Evolutionary conservation across 2,329 filamentous ascomycete genomes (phyloP), one percentile per base, ranked within the genome.

Genomic region (Talaromyces sp.): DNA sequence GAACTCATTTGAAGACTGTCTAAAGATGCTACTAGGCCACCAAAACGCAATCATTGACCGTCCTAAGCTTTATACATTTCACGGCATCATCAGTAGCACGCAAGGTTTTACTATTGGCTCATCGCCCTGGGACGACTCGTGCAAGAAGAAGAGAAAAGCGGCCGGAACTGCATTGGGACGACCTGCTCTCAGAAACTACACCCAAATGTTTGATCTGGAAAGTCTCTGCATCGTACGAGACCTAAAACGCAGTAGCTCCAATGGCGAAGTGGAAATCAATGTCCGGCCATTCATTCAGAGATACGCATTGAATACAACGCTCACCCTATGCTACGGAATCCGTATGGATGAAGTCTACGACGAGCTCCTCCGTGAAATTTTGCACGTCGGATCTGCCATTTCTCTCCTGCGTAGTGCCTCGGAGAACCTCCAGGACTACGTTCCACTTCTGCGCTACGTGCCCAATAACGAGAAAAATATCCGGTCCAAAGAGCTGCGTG

Each of bases 341-440:
- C 85, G 89, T 60, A 89, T 92, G 66, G 81, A 87, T 57, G 88
- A 85, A 0, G 83, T 88, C 36, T 82, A 90, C 61, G 85, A 88
- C 65, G 79, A 83, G 30, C 76, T 92, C 16, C 82, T 93, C 10
- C 80, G 85, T 10, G 90, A 93, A 69, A 92, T 94, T 63, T 86
- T 87, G 0, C 80, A 87, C 52, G 89, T 93, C 2, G 90, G 92
- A 70, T 83, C 89, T 28, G 86, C 86, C 33, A 87, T 94, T 54
- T 88, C 86, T 60, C 88, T 88, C 65, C 87, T 92, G 65, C 79
- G 90, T 53, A 89, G 85, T n/a, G 92, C 89, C 1, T 90, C 87
- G 57, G 90, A 91, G 68, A 93, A 93, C 68, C 88, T 89, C 81
- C 88, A 91, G 68, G 90, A 94, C 69, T 92, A 93, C 65, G 84